These are phyloP conservation scores for Globisporangium spiculum DNA, from an alignment of 352 stramenopile species.

Conservation along the genomic window DNA sequence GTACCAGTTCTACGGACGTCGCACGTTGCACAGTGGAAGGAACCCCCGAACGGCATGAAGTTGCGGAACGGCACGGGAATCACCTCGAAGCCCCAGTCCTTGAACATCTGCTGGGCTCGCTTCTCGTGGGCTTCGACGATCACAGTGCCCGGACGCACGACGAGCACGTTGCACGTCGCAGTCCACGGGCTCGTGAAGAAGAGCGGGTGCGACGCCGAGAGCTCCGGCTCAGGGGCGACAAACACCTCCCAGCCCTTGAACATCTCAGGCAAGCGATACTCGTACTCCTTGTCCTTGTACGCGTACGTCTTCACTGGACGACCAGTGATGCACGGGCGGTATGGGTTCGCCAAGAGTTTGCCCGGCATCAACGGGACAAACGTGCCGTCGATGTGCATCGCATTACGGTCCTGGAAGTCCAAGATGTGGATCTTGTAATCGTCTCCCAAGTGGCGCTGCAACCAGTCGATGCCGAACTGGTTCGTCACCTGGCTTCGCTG, in stretches of 20 bases:
- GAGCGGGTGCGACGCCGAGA: slow-evolving; percentile 74
- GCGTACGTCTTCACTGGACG: slow-evolving; percentile 83
- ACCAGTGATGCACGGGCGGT: slow-evolving; percentile 84
- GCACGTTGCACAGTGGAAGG: slow-evolving; percentile 88
- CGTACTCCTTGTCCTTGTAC: slow-evolving; percentile 87
- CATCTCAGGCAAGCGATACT: slow-evolving; percentile 88
- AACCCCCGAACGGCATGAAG: slow-evolving; percentile 89
- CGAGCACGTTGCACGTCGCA: slow-evolving; percentile 88
- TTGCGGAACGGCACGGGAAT: slow-evolving; percentile 88
- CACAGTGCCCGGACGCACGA: slow-evolving; percentile 77
- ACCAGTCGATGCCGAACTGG: slow-evolving; percentile 89
- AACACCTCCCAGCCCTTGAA: slow-evolving; percentile 92
- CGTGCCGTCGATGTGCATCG: slow-evolving; percentile 90
- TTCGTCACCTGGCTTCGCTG: slow-evolving; percentile 91
- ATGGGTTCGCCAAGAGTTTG: slow-evolving; percentile 87
- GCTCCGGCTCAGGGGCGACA: slow-evolving; percentile 78
- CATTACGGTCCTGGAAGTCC: slow-evolving; percentile 90
- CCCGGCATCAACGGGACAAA: slow-evolving; percentile 85
- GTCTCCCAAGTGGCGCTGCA: slow-evolving; percentile 81
- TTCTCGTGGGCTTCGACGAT: slow-evolving; percentile 87
- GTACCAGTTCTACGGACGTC: slow-evolving; percentile 80
- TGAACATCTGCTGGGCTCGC: slow-evolving; percentile 74
- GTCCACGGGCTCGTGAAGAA: slow-evolving; percentile 92
- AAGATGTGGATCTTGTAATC: slow-evolving; percentile 87
- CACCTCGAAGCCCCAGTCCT: slow-evolving; percentile 87